Conservation (phyloP, 306 rosid species). For the Biancaea sappan region DNA sequence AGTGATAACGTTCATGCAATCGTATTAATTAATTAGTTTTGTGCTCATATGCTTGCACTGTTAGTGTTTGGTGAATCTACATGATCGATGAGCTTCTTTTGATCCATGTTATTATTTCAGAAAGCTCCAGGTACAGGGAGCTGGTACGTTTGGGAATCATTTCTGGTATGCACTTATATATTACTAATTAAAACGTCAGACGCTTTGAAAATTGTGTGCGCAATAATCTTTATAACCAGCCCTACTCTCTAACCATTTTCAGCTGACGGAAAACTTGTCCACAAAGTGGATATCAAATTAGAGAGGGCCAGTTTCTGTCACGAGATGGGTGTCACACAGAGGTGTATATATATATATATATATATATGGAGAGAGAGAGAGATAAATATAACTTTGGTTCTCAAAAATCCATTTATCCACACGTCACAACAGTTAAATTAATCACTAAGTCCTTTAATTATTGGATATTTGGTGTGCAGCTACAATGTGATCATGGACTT, state of each 20-base stretch:
- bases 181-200: not conserved
- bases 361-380: no score
- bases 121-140: constrained; percentile 63
- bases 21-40: no score
- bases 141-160: constrained; percentile 69
- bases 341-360: no score
- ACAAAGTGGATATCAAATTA: constrained; percentile 59
- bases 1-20: no score
- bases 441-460: not conserved
- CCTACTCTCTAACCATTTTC: not conserved
- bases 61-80: not conserved
- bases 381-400: not conserved
- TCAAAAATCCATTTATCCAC: no score
- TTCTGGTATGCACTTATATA: constrained; percentile 51
- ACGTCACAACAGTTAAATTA: not conserved
- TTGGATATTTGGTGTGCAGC: constrained; percentile 34
- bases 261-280: constrained; percentile 74
- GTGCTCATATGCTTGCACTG: not conserved
- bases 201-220: not conserved
- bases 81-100: not conserved
- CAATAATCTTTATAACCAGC: not conserved
- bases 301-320: constrained; percentile 56
- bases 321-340: constrained; percentile 67
- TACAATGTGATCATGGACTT: constrained; percentile 73
- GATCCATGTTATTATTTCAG: constrained; percentile 36